Conservation (phyloP, 2,329 filamentous ascomycete species). For the Aspergillus viridinutans region DNA sequence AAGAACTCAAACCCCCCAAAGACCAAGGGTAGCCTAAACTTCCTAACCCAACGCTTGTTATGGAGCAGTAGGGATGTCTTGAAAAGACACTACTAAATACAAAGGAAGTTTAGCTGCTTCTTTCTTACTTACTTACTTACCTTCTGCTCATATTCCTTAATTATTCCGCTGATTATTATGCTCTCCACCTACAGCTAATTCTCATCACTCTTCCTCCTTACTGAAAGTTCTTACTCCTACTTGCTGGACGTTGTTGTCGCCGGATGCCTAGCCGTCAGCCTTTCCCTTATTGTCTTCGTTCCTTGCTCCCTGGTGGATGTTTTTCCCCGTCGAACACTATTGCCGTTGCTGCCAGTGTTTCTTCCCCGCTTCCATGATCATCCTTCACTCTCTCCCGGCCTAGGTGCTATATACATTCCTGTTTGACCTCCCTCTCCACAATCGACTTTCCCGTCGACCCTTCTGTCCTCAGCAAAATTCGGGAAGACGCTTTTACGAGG, state of each 20-base stretch:
- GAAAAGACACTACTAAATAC: neutral
- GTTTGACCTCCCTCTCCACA: conserved; percentile 28
- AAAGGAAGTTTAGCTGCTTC: neutral
- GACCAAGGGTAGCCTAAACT: neutral
- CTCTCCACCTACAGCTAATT: neutral
- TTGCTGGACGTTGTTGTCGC: conserved; percentile 9
- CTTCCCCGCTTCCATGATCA: conserved; percentile 41
- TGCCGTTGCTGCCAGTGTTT: neutral
- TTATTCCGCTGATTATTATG: neutral
- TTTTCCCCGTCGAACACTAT: conserved; percentile 11
- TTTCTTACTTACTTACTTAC: neutral
- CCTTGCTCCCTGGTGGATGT: conserved; percentile 17
- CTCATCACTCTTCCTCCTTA: neutral
- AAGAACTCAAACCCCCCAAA: too few species aligned
- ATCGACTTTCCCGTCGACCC: conserved; percentile 19
- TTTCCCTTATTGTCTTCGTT: conserved; percentile 12
- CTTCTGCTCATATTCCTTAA: neutral
- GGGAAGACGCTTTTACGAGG: conserved; percentile 16
- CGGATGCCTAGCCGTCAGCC: conserved; percentile 20
- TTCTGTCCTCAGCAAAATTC: conserved; percentile 24
- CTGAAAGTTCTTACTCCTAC: neutral
- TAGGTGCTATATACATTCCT: conserved; percentile 31
- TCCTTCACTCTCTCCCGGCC: conserved; percentile 27
- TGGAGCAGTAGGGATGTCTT: neutral
- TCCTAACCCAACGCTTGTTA: neutral